Evolutionary conservation across 2,329 filamentous ascomycete species (phyloP).

Genomic region (Cytospora mali): DNA sequence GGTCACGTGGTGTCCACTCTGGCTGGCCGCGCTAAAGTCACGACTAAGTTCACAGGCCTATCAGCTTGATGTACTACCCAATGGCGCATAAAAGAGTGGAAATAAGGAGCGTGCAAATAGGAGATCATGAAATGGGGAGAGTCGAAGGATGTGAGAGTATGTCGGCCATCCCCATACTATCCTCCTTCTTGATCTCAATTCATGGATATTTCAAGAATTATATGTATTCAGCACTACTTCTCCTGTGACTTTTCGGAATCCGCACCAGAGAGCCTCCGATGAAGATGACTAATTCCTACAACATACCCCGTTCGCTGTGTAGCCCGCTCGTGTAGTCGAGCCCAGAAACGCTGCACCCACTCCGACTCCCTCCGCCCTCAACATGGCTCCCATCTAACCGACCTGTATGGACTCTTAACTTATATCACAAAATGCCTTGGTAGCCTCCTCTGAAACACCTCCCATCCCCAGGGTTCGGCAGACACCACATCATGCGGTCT

Average conservation of each 20-base stretch:
- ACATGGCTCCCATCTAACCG: not conserved
- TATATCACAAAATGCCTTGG: not conserved
- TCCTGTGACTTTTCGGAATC: not conserved
- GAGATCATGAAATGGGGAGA: too few relatives aligned
- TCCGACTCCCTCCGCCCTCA: too few relatives aligned
- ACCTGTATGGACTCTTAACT: not conserved
- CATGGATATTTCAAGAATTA: not conserved
- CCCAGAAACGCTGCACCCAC: not conserved
- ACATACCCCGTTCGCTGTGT: not conserved
- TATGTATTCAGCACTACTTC: constrained; percentile 1
- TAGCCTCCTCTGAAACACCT: constrained; percentile 12
- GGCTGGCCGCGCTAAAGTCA: not conserved
- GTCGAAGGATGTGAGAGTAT: too few relatives aligned
- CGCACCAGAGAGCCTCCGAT: not conserved
- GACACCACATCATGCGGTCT: not conserved
- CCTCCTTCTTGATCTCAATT: too few relatives aligned
- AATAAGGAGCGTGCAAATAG: too few relatives aligned
- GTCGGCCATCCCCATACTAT: too few relatives aligned
- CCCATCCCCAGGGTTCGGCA: not conserved
- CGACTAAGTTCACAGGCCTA: not conserved
- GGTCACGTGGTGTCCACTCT: not conserved
- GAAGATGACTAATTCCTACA: not conserved
- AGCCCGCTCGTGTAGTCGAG: not conserved
- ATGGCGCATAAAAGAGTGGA: too few relatives aligned
- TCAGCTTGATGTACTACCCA: too few relatives aligned